phyloP scores from a whole-genome alignment of 805 yeast genomes.

The Lipomyces spencermartinsiae region DNA sequence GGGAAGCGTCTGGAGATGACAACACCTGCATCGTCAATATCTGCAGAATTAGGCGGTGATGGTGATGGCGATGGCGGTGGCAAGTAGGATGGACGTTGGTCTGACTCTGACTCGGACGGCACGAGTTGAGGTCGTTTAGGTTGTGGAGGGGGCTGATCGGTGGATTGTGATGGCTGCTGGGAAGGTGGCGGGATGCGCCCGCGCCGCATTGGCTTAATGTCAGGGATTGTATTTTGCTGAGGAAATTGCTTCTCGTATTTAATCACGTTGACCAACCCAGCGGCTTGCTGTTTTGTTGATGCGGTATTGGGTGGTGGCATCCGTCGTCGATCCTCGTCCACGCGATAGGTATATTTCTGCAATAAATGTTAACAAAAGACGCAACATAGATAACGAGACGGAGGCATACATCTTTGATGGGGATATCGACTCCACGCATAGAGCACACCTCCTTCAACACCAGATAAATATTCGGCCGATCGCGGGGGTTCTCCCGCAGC shows the following conservation, averaged over 20 bases:
- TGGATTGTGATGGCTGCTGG: neutral
- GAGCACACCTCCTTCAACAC: slow-evolving; percentile 68
- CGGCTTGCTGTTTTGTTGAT: slow-evolving; percentile 3
- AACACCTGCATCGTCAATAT: slow-evolving; percentile 23
- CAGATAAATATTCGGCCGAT: slow-evolving; percentile 88
- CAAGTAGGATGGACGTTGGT: slow-evolving; percentile 24
- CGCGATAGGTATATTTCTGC: slow-evolving; percentile 16
- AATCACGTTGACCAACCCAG: slow-evolving; percentile 10
- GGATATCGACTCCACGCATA: slow-evolving; percentile 61
- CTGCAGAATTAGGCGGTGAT: slow-evolving; percentile 12
- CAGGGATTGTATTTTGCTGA: slow-evolving; percentile 22
- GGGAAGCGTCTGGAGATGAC: slow-evolving; percentile 21
- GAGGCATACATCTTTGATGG: slow-evolving; percentile 46
- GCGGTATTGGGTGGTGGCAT: slow-evolving; percentile 31
- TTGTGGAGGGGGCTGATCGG: slow-evolving; percentile 7
- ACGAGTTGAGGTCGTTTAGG: slow-evolving; percentile 1
- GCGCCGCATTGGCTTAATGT: slow-evolving; percentile 37
- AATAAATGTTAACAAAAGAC: neutral
- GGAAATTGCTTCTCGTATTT: slow-evolving; percentile 17
- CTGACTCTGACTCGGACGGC: slow-evolving; percentile 20
- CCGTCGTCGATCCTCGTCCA: slow-evolving; percentile 10
- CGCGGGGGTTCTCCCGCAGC: slow-evolving; percentile 80
- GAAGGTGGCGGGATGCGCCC: slow-evolving; percentile 35
- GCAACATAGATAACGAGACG: neutral
- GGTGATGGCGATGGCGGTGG: slow-evolving; percentile 28